Conservation (phyloP, 2,329 filamentous ascomycete genomes). For the Neobulgaria alba region DNA sequence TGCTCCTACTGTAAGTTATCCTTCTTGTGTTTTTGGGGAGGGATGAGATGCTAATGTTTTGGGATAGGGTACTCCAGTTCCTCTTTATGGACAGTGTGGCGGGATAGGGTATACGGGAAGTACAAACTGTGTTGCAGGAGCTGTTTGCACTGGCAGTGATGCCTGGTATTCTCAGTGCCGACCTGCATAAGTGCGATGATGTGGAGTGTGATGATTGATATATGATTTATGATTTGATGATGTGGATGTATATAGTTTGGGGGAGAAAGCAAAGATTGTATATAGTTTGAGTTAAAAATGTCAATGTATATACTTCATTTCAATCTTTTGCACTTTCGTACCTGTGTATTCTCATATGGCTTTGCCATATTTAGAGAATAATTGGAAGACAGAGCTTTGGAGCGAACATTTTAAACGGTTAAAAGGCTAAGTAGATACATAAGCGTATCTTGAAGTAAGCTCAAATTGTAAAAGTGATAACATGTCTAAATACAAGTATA, state of each 20-base stretch:
- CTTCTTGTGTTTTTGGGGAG: background rate
- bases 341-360: too few relatives aligned
- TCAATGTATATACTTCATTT: background rate
- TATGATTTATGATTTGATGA: background rate
- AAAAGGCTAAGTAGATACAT: too few relatives aligned
- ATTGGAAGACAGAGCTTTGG: too few relatives aligned
- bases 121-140: constrained; percentile 20
- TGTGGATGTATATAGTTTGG: background rate
- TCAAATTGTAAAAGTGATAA: too few relatives aligned
- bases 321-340: too few relatives aligned
- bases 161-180: constrained; percentile 23
- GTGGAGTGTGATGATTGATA: too few relatives aligned
- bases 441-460: too few relatives aligned
- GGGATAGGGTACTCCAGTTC: background rate
- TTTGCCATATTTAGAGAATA: too few relatives aligned
- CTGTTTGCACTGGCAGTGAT: constrained; percentile 17
- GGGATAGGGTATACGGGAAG: constrained; percentile 20
- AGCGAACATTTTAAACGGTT: too few relatives aligned
- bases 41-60: background rate
- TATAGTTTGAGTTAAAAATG: background rate
- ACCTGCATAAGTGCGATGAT: constrained; percentile 3
- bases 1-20: background rate
- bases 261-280: background rate
- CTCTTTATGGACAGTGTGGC: constrained; percentile 16
- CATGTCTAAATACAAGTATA: too few relatives aligned